Conservation (phyloP, 2,329 filamentous ascomycete genomes). For the Salinomyces thailandicus region DNA sequence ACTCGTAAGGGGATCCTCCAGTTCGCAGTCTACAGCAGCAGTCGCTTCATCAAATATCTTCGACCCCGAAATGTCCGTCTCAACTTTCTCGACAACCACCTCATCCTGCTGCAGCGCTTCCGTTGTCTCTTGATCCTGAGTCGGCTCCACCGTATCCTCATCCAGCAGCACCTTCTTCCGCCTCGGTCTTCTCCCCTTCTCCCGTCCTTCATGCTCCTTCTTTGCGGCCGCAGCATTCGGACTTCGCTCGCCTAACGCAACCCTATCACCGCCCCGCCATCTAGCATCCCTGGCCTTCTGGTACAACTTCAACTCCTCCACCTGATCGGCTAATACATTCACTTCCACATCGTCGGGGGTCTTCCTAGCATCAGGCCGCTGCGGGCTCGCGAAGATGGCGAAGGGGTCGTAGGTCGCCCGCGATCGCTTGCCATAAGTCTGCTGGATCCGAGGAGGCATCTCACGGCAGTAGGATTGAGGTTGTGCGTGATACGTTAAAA, state of each 20-base stretch:
- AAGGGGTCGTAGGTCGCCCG: constrained; percentile 18
- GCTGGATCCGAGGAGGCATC: constrained; percentile 24
- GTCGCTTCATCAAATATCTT: background rate
- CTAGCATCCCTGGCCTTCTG: background rate
- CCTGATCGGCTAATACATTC: background rate
- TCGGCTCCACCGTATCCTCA: background rate
- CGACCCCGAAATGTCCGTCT: background rate
- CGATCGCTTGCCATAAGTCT: constrained; percentile 32
- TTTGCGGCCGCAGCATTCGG: background rate
- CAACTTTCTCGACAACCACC: background rate
- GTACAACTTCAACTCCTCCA: background rate
- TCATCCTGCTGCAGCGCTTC: background rate
- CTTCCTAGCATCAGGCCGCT: constrained; percentile 1
- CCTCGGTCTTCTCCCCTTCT: background rate
- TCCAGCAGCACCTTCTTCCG: background rate
- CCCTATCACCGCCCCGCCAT: background rate
- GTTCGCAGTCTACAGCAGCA: background rate
- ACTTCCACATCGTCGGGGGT: background rate
- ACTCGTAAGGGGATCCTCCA: too few species aligned
- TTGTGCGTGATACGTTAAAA: too few species aligned
- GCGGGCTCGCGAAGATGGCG: constrained; percentile 9
- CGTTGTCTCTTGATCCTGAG: background rate
- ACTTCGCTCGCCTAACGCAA: background rate
- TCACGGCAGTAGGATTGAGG: too few species aligned
- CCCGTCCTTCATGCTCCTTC: background rate